Conservation (phyloP, 495 filamentous ascomycete genomes). For the Aspergillus haitiensis region DNA sequence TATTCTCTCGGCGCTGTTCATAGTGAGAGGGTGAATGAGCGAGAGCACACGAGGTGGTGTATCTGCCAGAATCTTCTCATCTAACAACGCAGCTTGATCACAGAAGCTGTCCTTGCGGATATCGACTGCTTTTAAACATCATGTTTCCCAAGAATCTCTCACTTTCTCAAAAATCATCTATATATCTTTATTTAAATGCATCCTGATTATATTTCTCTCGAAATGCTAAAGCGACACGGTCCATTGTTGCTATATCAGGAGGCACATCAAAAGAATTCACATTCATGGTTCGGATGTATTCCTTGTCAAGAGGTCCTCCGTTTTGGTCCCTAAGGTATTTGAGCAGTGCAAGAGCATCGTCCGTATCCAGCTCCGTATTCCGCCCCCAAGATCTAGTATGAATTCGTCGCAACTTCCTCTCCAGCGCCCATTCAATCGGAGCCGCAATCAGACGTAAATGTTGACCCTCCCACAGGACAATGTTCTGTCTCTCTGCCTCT, state of each 20-base stretch:
- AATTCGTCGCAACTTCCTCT: constrained; percentile 36
- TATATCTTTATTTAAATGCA: constrained; percentile 8
- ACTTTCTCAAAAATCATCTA: no score
- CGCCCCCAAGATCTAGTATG: constrained; percentile 17
- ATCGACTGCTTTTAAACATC: no score
- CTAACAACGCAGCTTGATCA: no score
- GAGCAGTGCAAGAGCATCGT: constrained; percentile 33
- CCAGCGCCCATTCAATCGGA: constrained; percentile 39
- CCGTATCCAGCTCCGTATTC: constrained; percentile 28
- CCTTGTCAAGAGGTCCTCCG: constrained; percentile 26
- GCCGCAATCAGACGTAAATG: constrained; percentile 29
- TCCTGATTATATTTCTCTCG: constrained; percentile 28
- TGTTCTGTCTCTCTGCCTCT: constrained; percentile 29
- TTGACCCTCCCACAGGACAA: constrained; percentile 28
- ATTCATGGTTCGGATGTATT: constrained; percentile 32
- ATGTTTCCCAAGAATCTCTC: no score
- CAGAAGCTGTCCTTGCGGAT: no score
- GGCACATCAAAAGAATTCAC: constrained; percentile 27
- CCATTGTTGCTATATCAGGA: constrained; percentile 31
- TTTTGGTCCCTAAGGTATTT: constrained; percentile 24
- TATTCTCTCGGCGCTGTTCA: no score
- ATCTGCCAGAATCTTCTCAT: no score
- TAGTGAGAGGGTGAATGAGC: no score
- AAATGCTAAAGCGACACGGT: constrained; percentile 26
- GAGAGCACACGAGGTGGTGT: no score